Percentiles rank a stretch among this genome's conserved stretches.
phyloP scores from a whole-genome alignment of 768 basidiomycete genomes.

The Auricularia sp. region DNA sequence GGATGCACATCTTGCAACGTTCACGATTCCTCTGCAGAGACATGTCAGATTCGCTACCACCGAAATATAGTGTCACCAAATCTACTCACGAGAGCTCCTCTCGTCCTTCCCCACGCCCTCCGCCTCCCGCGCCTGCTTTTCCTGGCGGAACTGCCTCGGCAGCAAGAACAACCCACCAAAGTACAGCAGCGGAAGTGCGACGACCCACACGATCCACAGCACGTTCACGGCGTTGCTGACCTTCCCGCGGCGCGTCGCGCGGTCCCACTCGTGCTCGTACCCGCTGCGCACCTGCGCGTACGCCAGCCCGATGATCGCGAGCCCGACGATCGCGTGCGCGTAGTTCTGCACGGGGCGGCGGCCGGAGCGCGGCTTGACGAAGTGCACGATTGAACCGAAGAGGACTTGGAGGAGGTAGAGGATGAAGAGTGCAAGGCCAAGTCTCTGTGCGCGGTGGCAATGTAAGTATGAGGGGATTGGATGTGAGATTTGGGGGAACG shows the following conservation, averaged over 20 bases:
- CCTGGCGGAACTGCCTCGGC: conserved; percentile 40
- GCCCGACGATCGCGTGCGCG: conserved; percentile 44
- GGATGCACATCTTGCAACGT: background rate
- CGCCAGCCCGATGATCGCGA: conserved; percentile 39
- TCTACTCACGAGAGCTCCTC: background rate
- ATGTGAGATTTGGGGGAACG: background rate
- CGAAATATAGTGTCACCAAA: background rate
- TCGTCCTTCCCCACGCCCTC: background rate
- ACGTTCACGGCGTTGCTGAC: conserved; percentile 26
- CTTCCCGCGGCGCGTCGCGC: conserved; percentile 32
- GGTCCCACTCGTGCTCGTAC: conserved; percentile 40
- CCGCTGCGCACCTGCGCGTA: conserved; percentile 42
- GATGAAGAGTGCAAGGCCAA: conserved; percentile 40
- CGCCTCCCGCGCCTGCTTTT: conserved; percentile 1
- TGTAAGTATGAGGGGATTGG: background rate
- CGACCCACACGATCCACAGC: conserved; percentile 41
- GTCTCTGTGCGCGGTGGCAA: conserved; percentile 21
- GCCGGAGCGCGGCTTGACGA: conserved; percentile 26
- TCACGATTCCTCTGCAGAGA: background rate
- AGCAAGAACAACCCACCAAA: conserved; percentile 27
- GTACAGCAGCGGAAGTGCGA: conserved; percentile 32
- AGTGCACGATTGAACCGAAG: conserved; percentile 46
- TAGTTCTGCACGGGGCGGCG: conserved; percentile 47
- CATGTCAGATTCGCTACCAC: background rate
- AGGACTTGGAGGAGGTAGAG: conserved; percentile 40